Conservation (phyloP, 371 early-diverging fungal species). For the Mortierella sp. region DNA sequence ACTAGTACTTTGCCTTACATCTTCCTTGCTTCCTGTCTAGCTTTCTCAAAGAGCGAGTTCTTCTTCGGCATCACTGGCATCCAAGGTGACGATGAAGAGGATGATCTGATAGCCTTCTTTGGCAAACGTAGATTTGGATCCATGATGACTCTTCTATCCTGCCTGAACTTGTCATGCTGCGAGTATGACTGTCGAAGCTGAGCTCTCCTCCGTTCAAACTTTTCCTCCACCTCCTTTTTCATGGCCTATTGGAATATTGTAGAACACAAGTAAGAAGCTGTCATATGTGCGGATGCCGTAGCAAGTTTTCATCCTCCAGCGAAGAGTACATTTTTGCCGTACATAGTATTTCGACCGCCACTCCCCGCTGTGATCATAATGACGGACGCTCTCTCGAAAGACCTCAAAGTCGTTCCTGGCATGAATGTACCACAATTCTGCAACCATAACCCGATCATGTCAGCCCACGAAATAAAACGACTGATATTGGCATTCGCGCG, state of each 20-base stretch:
- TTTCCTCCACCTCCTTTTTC: slow-evolving; percentile 40
- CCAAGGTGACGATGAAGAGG: slow-evolving; percentile 13
- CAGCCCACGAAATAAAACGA: too few relatives aligned
- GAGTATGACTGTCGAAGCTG: slow-evolving; percentile 46
- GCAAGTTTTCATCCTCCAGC: too few relatives aligned
- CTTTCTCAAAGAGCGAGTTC: slow-evolving; percentile 48
- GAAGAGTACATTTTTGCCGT: background rate
- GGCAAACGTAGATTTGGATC: slow-evolving; percentile 38
- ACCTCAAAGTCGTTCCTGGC: slow-evolving; percentile 32
- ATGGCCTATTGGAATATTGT: slow-evolving; percentile 6
- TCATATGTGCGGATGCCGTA: background rate
- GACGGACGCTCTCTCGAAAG: slow-evolving; percentile 19
- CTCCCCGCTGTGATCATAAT: slow-evolving; percentile 38
- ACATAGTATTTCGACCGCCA: slow-evolving; percentile 49
- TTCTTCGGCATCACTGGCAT: slow-evolving; percentile 22
- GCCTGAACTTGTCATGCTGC: slow-evolving; percentile 32
- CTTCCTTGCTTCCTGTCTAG: slow-evolving; percentile 40
- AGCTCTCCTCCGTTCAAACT: slow-evolving; percentile 25
- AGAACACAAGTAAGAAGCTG: too few relatives aligned
- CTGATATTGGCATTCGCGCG: too few relatives aligned
- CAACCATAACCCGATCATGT: background rate
- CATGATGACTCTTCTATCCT: slow-evolving; percentile 43
- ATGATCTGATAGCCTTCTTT: slow-evolving; percentile 7
- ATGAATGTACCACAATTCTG: slow-evolving; percentile 44
- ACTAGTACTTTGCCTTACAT: slow-evolving; percentile 17